Conservation (phyloP, 2,329 filamentous ascomycete species). For the Trichothecium roseum region DNA sequence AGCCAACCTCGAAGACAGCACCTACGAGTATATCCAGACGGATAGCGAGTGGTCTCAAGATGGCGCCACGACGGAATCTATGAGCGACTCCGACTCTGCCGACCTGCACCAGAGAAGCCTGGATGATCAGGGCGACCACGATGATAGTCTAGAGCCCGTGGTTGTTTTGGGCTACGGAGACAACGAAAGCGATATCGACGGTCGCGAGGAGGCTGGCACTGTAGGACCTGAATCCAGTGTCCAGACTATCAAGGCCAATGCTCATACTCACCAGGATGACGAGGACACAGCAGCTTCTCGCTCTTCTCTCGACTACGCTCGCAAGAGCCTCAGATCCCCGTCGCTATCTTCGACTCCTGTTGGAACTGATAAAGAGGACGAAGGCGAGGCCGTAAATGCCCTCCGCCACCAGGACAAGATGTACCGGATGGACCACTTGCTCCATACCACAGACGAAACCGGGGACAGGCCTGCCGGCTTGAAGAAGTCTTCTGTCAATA, state of each 20-base stretch:
- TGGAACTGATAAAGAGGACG: too few relatives aligned
- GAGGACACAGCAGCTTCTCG: slow-evolving; percentile 29
- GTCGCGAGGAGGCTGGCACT: slow-evolving; percentile 4
- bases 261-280: slow-evolving; percentile 3
- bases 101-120: too few relatives aligned
- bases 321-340: slow-evolving; percentile 34
- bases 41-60: slow-evolving; percentile 4
- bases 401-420: too few relatives aligned
- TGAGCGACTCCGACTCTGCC: slow-evolving; percentile 27
- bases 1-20: slow-evolving; percentile 43
- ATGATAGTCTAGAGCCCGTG: neutral
- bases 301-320: slow-evolving; percentile 36
- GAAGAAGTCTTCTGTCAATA: too few relatives aligned
- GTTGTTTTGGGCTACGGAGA: slow-evolving; percentile 2
- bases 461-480: too few relatives aligned
- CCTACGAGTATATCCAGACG: slow-evolving; percentile 45
- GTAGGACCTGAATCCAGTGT: too few relatives aligned
- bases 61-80: slow-evolving; percentile 35
- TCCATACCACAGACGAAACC: too few relatives aligned
- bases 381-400: slow-evolving; percentile 14
- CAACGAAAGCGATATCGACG: slow-evolving; percentile 6
- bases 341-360: slow-evolving; percentile 15
- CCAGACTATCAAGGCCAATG: slow-evolving; percentile 1
- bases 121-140: neutral
- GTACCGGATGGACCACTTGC: too few relatives aligned